Base-by-base conservation (phyloP, 2,329 filamentous ascomycete genomes). In the Cercospora nicotianae region DNA sequence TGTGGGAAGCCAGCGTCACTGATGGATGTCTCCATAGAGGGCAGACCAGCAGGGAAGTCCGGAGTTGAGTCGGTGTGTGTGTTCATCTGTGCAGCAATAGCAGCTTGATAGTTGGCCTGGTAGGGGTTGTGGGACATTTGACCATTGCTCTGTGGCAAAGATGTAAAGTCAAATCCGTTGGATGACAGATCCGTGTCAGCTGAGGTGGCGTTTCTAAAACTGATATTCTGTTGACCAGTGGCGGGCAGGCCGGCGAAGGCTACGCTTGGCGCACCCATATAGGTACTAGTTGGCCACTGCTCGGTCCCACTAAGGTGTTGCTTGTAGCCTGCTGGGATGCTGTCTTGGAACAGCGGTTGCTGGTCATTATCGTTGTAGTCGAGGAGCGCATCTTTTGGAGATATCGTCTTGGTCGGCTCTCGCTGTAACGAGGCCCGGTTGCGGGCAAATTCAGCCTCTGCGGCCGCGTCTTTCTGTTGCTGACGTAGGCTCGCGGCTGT, bases 351-450 rank as follows among this genome's bases (percentile, higher is more conserved):
- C 20, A 97, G 81, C 12, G 92, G 89, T 74, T 91, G 88, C 18
- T 90, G 89, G 2, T 94, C 91, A 45, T 95, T 92, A 18, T 70
- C 68, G 69, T 90, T 87, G 77, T 94, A 97, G 68, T 97, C 94
- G 60, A 97, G 81, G 68, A 96, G 81, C 1, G 94, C 92, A 75
- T 98, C 94, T 81, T 96, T 96, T 26, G 94, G 95, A 1, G 94
- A 98, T 58, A 99, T 97, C 0, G 94, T 97, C 79, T 92, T 92
- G 1, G 88, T 85, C 53, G 81, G 75, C 68, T 84, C 78, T 65
- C 77, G 69, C 60, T 71, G 72, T 30, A 79, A 71, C 51, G 69
- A 65, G 10, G 76, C 74, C 26, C 72, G 73, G 53, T 79, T 77
- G 53, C 73, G 73, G 55, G 73, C 75, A 59, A 73, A 74, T 68